Conservation (phyloP, 2,329 filamentous ascomycete genomes). For the Claviceps capensis region DNA sequence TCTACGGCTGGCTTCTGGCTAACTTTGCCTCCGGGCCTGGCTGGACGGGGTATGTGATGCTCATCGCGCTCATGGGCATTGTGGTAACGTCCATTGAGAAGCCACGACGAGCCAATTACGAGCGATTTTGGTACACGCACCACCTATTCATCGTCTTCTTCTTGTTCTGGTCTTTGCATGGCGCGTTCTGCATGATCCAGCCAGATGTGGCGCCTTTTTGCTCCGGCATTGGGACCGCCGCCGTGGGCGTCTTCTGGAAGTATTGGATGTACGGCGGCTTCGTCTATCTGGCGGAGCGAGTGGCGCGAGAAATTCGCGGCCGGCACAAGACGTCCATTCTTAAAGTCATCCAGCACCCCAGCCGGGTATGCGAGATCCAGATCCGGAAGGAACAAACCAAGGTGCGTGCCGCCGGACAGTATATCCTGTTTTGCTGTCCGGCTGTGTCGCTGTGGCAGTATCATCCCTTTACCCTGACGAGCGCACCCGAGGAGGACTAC, state of each 20-base stretch:
- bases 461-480: conserved; percentile 76
- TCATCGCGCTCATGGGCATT: conserved; percentile 66
- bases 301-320: conserved; percentile 66
- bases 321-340: conserved; percentile 76
- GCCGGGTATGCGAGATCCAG: conserved; percentile 81
- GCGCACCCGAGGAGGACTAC: conserved; percentile 79
- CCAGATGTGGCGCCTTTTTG: conserved; percentile 71
- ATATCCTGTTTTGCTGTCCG: conserved; percentile 81
- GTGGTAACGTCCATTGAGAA: conserved; percentile 66
- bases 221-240: conserved; percentile 48
- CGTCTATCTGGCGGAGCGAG: conserved; percentile 64
- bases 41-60: conserved; percentile 79
- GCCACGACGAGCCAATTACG: conserved; percentile 66
- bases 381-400: conserved; percentile 83
- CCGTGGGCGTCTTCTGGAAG: conserved; percentile 73
- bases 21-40: conserved; percentile 71
- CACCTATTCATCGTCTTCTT: conserved; percentile 83
- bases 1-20: conserved; percentile 63
- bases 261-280: conserved; percentile 81
- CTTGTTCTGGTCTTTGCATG: conserved; percentile 82
- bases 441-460: conserved; percentile 82
- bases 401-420: conserved; percentile 68
- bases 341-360: conserved; percentile 80
- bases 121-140: conserved; percentile 84
- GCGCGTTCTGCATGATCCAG: conserved; percentile 83